Evolutionary conservation across 176 grass and related monocot genomes (phyloP), one percentile per base, ranked within the genome.

Genomic region (Lolium multiflorum): DNA sequence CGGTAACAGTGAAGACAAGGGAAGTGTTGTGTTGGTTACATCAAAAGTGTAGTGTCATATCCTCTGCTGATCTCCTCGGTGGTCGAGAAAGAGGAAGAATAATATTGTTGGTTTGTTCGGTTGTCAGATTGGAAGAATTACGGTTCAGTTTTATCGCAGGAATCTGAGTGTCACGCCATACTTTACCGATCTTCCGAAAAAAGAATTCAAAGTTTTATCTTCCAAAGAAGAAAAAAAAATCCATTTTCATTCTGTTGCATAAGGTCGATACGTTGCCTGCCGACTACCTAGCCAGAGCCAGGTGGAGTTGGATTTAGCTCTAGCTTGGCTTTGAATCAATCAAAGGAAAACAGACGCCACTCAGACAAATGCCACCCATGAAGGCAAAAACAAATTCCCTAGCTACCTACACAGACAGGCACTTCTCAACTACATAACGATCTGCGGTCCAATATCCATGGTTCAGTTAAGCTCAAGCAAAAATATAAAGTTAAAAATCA

Each of bases 301-400:
- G 80, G 80, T 71, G 65, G 65, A 56, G 49, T 25, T 15, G 35
- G 39, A 26, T 17, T 44, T 76, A 51, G 81, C 28, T 64, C 51
- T 76, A 24, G 51, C 84, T 86, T 86, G 76, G 76, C 16, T 71
- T 86, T 80, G 84, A 86, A 86, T 59, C 65, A 80, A 78, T 44
- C 62, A 5, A 67, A 57, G 38, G 9, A 75, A 76, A 76, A 56
- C 82, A 75, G 16, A 49, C 0, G 9, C 22, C 78, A 80, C 39
- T 80, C 22, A 51, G 17, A 77, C 15, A 77, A 17, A 46, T 49
- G 10, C 15, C 41, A 64, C 47, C 25, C 46, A 68, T 68, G 64
- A 38, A 17, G 28, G 26, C 62, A 65, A 65, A 65, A 65, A 31
- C 62, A 66, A 66, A 69, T 69, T 15, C 20, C 20, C 58, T 57